Base-by-base conservation (phyloP, 257 asterid species). In the Jasminum sambac region DNA sequence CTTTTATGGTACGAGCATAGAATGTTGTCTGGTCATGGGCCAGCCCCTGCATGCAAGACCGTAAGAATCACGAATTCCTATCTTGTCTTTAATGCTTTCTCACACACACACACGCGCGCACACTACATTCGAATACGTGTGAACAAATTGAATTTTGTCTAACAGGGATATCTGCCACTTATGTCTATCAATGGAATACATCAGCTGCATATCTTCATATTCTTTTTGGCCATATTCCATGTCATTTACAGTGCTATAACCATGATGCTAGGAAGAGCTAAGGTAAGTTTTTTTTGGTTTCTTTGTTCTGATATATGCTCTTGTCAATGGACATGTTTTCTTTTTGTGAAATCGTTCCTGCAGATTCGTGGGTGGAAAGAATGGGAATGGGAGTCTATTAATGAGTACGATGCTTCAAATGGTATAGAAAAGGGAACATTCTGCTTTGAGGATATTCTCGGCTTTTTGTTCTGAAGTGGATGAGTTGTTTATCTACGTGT, bases 351-450 rank as follows among this genome's bases (percentile, higher is more conserved):
- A 16, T 30, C 4, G 19, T 12, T n/a, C 11, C 41, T 75, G 72
- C 77, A 94, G 98, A 94, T 91, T 78, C 96, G 97, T n/a, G 89
- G 89, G 63, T 94, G 98, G 98, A 94, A 89, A 77, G 90, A 77
- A 3, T 94, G 98, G 98, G 98, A 94, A 77, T 60, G 24, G 24
- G 82, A 84, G 68, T 73, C 73, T 57, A 72, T 71, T 50, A 44
- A 62, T 16, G 81, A 80, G 60, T 57, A 86, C 66, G 79, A 83
- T 59, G 95, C 36, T 4, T 30, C 36, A 30, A 30, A 30, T 30
- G 36, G 36, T 30, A 30, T 4, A 1, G 2, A 30, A 30, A 30
- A 30, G 4, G 4, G 13, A 38, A 6, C 26, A 16, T 26, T 23
- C n/a, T 36, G 17, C 6, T 19, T 5, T 38, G 41, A 26, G 16